A percentile compares a stretch with the other conserved stretches of the same genome.
Evolutionary conservation across 2,329 filamentous ascomycete species (phyloP).

Genomic region (Cryphonectria parasitica): DNA sequence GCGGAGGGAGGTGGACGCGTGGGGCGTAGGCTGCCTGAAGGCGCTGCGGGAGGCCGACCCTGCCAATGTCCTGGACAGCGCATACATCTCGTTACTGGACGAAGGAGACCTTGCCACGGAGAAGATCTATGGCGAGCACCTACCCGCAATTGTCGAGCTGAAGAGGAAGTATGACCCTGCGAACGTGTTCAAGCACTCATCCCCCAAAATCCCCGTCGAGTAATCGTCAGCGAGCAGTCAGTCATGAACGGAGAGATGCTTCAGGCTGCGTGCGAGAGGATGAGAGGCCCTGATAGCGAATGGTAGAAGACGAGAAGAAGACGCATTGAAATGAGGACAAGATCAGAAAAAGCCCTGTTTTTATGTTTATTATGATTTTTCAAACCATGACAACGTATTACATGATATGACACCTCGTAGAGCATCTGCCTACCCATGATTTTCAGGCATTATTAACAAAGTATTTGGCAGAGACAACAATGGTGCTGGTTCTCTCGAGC

Average conservation of each 20-base stretch:
- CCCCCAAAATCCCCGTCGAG: background rate
- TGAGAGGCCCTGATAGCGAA: background rate
- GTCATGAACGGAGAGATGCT: background rate
- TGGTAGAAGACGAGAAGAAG: background rate
- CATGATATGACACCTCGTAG: background rate
- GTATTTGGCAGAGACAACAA: background rate
- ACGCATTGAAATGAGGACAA: background rate
- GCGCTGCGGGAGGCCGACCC: constrained; percentile 29
- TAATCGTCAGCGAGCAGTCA: background rate
- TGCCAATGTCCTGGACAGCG: constrained; percentile 35
- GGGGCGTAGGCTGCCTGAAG: constrained; percentile 31
- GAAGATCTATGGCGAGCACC: constrained; percentile 38
- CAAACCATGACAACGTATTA: too few relatives aligned
- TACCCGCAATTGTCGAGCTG: constrained; percentile 28
- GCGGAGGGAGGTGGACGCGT: constrained; percentile 2
- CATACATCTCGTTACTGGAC: constrained; percentile 39
- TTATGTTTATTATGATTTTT: background rate
- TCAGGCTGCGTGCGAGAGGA: background rate
- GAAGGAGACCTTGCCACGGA: constrained; percentile 34
- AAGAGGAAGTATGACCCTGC: constrained; percentile 42
- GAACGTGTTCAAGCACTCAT: constrained; percentile 39
- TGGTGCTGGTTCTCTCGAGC: background rate
- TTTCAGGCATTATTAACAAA: background rate
- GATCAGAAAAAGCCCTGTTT: background rate
- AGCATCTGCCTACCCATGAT: background rate